These are phyloP conservation scores for Moniliella sp. DNA, from an alignment of 1,284 basidiomycete genomes.

Conservation along the genomic window DNA sequence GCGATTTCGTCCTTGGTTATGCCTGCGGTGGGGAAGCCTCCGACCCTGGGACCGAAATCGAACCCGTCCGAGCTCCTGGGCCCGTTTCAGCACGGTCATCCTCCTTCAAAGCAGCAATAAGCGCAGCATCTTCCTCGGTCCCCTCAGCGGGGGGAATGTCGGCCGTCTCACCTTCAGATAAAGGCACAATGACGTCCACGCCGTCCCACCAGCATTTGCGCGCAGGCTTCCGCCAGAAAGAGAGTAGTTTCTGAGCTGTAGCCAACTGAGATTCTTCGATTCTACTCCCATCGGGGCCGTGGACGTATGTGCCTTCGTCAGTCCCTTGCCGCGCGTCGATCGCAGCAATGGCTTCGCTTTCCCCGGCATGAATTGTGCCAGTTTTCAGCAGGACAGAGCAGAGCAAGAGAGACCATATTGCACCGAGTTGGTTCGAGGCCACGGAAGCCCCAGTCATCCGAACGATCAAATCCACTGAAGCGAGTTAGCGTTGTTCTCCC, in stretches of 20 bases:
- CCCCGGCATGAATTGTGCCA: slow-evolving; percentile 56
- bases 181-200: slow-evolving; percentile 60
- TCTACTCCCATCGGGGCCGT: slow-evolving; percentile 40
- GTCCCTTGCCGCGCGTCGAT: slow-evolving; percentile 5
- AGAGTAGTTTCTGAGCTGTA: slow-evolving; percentile 82
- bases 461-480: slow-evolving; percentile 87
- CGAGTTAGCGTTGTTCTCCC: background rate
- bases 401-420: slow-evolving; percentile 89
- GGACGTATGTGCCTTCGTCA: slow-evolving; percentile 1
- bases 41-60: too few species aligned
- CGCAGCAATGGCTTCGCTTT: slow-evolving; percentile 34
- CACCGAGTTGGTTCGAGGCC: slow-evolving; percentile 82
- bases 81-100: background rate
- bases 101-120: slow-evolving; percentile 1
- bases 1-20: slow-evolving; percentile 19
- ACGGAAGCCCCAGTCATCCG: slow-evolving; percentile 90
- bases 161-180: slow-evolving; percentile 37
- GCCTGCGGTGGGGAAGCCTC: slow-evolving; percentile 8
- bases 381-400: slow-evolving; percentile 84
- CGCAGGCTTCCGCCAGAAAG: slow-evolving; percentile 82
- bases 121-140: slow-evolving; percentile 2
- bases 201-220: slow-evolving; percentile 99
- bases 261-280: slow-evolving; percentile 80
- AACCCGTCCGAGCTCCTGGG: slow-evolving; percentile 1
- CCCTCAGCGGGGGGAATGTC: slow-evolving; percentile 37